Base-by-base conservation (phyloP, 2,329 filamentous ascomycete genomes). In the Ceratocystis alfenasii region DNA sequence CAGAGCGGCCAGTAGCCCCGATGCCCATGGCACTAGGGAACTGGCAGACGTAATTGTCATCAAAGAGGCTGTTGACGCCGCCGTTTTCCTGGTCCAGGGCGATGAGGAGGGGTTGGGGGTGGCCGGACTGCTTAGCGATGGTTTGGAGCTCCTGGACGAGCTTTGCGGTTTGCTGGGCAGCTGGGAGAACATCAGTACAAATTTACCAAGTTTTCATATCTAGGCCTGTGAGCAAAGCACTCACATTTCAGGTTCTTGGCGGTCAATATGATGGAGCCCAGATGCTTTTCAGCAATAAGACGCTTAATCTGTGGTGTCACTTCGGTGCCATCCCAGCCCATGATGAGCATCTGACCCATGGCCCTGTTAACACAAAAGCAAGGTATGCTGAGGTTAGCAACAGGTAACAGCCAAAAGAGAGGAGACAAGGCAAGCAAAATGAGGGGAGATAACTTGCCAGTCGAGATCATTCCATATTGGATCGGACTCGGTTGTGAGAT, bases 11-110 rank as follows among this genome's bases (percentile, higher is more conserved):
- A 3, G 92, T 91, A 25, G 94, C 94, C n/a, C 93, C 91, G 68
- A 96, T 82, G 12, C 92, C 93, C 93, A 99, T 97, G 69, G 93
- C 89, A 72, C 92, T 96, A 7, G 94, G 94, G 71, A 96, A 99
- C 74, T 97, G 94, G 70, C 90, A 91, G 70, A 97, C 93, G 74
- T 92, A 94, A 72, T 94, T 90, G 71, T 96, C 91, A 74, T 97
- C 93, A 72, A 95, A 96, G 1, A 97, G 82, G 76, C 90, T 96
- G 78, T 96, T 97, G 74, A 96, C 93, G 2, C 93, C 92, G 69
- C 94, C 94, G 84, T 99, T 97, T 75, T 99, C 94, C 74, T 99
- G 94, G 73, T 97, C 94, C 46, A 97, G 79, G 48, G 89, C 92
- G 71, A 99, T 96, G 65, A 95, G 80, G 20, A 99, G 78, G 1